Evolutionary conservation across 2,329 filamentous ascomycete genomes (phyloP).

Genomic region (Lasiodiplodia hormozganensis): DNA sequence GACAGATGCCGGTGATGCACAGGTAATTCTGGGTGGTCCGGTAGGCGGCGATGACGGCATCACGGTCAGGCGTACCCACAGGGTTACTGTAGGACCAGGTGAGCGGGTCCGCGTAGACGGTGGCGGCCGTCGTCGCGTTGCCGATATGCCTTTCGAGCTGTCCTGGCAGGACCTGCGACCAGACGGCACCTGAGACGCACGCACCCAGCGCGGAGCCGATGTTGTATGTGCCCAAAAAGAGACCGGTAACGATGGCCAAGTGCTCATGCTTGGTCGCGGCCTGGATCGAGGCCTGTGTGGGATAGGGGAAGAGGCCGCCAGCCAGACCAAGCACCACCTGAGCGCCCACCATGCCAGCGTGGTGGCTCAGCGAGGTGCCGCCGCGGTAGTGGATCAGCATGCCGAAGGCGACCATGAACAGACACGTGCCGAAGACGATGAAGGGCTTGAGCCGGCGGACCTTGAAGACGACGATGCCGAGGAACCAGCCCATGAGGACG

Average conservation of each 20-base stretch:
- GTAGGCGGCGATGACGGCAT: conserved; percentile 54
- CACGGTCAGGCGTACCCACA: conserved; percentile 53
- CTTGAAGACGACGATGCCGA: conserved; percentile 64
- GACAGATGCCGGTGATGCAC: conserved; percentile 59
- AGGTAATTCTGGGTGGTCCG: conserved; percentile 55
- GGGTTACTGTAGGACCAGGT: conserved; percentile 47
- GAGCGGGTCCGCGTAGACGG: conserved; percentile 54
- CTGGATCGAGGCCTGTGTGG: conserved; percentile 59
- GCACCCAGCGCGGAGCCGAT: conserved; percentile 67
- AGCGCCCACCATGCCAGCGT: conserved; percentile 66
- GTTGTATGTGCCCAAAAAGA: conserved; percentile 69
- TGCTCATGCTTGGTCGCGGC: conserved; percentile 61
- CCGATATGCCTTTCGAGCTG: conserved; percentile 50
- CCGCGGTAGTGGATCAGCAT: conserved; percentile 70
- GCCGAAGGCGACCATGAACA: conserved; percentile 71
- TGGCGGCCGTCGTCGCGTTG: conserved; percentile 49
- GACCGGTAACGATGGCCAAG: conserved; percentile 68
- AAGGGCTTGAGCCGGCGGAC: conserved; percentile 69
- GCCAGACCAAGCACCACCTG: conserved; percentile 69
- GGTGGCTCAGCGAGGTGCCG: conserved; percentile 49
- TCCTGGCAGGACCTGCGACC: conserved; percentile 63
- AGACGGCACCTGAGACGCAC: conserved; percentile 67
- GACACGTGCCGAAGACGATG: conserved; percentile 64
- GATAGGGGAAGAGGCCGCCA: conserved; percentile 67
- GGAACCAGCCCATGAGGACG: conserved; percentile 63